These are phyloP conservation scores for Diplodia mutila DNA, from an alignment of 2,329 filamentous ascomycete species.

Conservation along the genomic window DNA sequence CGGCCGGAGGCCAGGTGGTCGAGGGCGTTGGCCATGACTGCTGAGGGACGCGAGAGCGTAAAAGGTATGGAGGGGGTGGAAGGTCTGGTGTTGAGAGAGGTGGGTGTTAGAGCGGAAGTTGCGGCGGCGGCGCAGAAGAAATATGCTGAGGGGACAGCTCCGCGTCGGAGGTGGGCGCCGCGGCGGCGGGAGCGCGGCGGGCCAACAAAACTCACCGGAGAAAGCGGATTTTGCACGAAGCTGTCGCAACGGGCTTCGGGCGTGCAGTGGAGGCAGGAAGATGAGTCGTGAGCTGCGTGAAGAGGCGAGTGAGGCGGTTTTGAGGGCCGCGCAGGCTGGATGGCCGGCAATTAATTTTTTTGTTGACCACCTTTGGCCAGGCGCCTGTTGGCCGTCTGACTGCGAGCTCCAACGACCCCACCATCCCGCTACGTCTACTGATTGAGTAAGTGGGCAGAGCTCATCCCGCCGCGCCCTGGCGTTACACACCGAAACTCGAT, in stretches of 20 bases:
- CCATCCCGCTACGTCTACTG: slow-evolving; percentile 13
- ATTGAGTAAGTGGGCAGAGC: slow-evolving; percentile 21
- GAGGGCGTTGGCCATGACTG: slow-evolving; percentile 71
- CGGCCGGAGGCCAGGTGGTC: slow-evolving; percentile 80
- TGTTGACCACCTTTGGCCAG: slow-evolving; percentile 15
- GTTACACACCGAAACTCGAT: slow-evolving; percentile 24
- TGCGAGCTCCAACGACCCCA: slow-evolving; percentile 9
- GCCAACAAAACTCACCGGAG: slow-evolving; percentile 21
- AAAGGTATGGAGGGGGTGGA: background rate
- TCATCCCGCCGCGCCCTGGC: slow-evolving; percentile 18
- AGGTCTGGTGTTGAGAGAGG: slow-evolving; percentile 11
- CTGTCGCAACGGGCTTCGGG: background rate
- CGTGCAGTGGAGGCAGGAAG: background rate
- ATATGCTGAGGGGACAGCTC: slow-evolving; percentile 23
- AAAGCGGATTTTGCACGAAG: background rate
- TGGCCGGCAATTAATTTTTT: slow-evolving; percentile 18
- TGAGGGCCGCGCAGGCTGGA: slow-evolving; percentile 1
- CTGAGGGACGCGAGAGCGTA: slow-evolving; percentile 21
- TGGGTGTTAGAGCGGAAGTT: slow-evolving; percentile 17
- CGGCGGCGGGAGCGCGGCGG: background rate
- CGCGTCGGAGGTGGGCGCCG: slow-evolving; percentile 23
- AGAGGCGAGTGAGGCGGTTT: background rate
- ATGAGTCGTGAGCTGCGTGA: background rate
- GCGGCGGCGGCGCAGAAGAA: slow-evolving; percentile 26
- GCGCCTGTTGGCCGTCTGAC: background rate